Conservation (phyloP, 2,329 filamentous ascomycete genomes). For the Fusarium redolens region DNA sequence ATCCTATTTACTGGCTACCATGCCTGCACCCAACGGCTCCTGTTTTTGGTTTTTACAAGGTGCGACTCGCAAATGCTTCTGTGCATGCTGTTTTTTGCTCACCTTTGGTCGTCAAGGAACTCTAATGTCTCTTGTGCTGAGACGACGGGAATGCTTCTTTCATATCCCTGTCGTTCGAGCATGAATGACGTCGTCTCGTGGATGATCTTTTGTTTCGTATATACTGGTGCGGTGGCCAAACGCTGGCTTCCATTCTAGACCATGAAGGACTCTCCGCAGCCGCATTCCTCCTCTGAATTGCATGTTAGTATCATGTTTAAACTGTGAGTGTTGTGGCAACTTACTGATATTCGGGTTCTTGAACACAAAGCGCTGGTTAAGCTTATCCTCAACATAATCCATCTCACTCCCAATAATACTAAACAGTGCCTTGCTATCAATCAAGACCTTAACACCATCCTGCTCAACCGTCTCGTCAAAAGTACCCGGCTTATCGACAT, state of each 20-base stretch:
- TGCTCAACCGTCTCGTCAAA: constrained; percentile 96
- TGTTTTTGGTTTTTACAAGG: constrained; percentile 38
- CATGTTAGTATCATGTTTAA: constrained; percentile 45
- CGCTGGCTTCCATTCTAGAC: constrained; percentile 58
- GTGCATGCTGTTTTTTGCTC: constrained; percentile 18
- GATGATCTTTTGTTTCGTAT: constrained; percentile 5
- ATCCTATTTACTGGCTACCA: constrained; percentile 3
- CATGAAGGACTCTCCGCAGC: constrained; percentile 97
- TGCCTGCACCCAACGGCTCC: constrained; percentile 13
- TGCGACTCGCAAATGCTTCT: constrained; percentile 28
- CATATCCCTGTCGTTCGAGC: constrained; percentile 3
- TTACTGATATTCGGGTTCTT: constrained; percentile 98
- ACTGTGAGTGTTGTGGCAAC: constrained; percentile 53
- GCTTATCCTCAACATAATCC: constrained; percentile 98
- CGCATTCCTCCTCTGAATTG: constrained; percentile 88
- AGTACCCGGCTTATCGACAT: constrained; percentile 86
- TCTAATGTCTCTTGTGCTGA: neutral
- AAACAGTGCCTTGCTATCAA: constrained; percentile 96
- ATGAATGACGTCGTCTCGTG: constrained; percentile 30
- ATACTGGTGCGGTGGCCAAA: neutral
- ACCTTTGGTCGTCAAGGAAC: neutral
- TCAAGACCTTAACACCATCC: constrained; percentile 93
- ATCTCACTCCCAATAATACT: constrained; percentile 99
- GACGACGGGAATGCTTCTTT: neutral
- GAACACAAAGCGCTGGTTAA: constrained; percentile 93